phyloP scores from a whole-genome alignment of 1,139 yeast species.

The Petasospora fabianii region DNA sequence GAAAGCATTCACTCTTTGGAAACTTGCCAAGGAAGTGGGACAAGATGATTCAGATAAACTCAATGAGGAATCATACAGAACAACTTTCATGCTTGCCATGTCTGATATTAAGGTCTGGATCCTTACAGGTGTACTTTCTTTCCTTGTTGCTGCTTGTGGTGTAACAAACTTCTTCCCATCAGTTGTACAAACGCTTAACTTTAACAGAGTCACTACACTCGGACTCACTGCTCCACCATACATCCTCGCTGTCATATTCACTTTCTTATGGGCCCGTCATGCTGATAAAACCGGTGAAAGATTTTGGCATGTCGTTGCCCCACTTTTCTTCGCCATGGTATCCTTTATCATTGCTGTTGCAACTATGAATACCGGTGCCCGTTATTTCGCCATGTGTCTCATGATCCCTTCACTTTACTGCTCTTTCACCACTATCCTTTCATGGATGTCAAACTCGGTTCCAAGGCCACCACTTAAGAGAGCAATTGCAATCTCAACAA shows the following conservation, averaged over 20 bases:
- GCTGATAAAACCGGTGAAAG: conserved; percentile 58
- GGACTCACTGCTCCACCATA: conserved; percentile 62
- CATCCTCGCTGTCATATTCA: conserved; percentile 48
- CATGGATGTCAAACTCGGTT: conserved; percentile 53
- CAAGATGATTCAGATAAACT: conserved; percentile 48
- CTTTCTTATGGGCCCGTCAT: conserved; percentile 53
- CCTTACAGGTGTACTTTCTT: conserved; percentile 42
- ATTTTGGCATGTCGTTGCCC: conserved; percentile 47
- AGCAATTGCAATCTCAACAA: conserved; percentile 49
- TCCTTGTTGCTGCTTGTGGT: conserved; percentile 55
- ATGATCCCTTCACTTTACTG: conserved; percentile 58
- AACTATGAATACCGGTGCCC: conserved; percentile 52
- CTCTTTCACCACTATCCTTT: conserved; percentile 49
- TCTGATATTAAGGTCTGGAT: conserved; percentile 46
- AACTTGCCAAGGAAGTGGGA: conserved; percentile 45
- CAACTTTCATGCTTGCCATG: conserved; percentile 40
- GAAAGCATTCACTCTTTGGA: conserved; percentile 41
- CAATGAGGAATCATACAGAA: conserved; percentile 35
- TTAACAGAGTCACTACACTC: conserved; percentile 45
- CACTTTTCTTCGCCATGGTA: conserved; percentile 41
- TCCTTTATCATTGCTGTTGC: conserved; percentile 54
- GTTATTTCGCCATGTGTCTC: conserved; percentile 59
- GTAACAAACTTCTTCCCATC: conserved; percentile 62
- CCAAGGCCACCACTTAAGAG: conserved; percentile 49
- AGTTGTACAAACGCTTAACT: conserved; percentile 52